Conservation (phyloP, 345 rosid species). For the Anacardium occidentale region DNA sequence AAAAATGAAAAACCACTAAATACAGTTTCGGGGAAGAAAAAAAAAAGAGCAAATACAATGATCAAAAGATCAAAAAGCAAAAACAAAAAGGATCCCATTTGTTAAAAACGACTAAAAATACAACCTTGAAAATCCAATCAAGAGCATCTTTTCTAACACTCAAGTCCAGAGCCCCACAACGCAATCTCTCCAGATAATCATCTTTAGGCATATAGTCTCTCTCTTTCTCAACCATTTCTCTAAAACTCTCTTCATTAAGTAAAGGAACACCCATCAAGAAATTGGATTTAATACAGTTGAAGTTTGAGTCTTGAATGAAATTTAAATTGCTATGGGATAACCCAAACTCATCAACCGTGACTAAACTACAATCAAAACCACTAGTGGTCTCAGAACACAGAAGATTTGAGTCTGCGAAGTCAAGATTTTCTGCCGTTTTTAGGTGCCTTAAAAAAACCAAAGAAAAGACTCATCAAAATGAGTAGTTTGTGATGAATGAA, state of each 20-base stretch:
- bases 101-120: conserved; percentile 4
- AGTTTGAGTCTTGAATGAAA: conserved; percentile 27
- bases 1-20: neutral
- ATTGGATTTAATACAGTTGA: conserved; percentile 26
- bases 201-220: conserved; percentile 46
- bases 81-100: neutral
- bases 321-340: conserved; percentile 20
- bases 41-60: neutral
- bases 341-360: conserved; percentile 26
- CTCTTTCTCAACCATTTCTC: conserved; percentile 62
- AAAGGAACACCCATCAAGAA: conserved; percentile 40
- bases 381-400: conserved; percentile 47
- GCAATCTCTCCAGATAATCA: conserved; percentile 55
- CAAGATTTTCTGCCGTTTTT: conserved; percentile 55
- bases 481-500: conserved; percentile 13
- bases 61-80: conserved; percentile 23
- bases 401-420: conserved; percentile 40
- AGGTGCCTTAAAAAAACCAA: conserved; percentile 16
- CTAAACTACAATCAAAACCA: conserved; percentile 29
- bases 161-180: conserved; percentile 54
- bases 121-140: conserved; percentile 71
- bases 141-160: conserved; percentile 52
- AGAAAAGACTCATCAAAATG: conserved; percentile 34
- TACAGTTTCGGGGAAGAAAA: neutral
- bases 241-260: conserved; percentile 51